Evolutionary conservation across 1,284 basidiomycete species (phyloP).

Genomic region (Porodaedalea pini): DNA sequence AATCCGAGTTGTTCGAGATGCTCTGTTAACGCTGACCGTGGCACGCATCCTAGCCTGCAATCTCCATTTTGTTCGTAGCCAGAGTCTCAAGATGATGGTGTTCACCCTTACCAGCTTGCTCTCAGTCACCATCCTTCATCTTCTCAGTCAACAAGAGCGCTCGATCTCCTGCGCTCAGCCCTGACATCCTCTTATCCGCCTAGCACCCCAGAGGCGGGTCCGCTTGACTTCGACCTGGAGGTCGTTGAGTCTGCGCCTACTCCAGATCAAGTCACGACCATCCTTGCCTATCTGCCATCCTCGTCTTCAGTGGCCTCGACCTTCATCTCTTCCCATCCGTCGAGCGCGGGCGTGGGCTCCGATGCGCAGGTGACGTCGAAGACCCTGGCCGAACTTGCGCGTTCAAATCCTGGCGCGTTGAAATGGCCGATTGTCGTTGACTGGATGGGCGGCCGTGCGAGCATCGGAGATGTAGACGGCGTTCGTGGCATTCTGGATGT

Average conservation of each 20-base stretch:
- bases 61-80: constrained; percentile 20
- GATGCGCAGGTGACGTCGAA: constrained; percentile 33
- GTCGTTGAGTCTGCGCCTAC: constrained; percentile 61
- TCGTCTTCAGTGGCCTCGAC: constrained; percentile 27
- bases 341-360: constrained; percentile 33
- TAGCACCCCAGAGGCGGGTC: constrained; percentile 38
- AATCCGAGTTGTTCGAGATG: background rate
- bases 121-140: constrained; percentile 61
- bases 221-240: constrained; percentile 67
- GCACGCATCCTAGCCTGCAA: constrained; percentile 3
- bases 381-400: constrained; percentile 48
- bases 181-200: constrained; percentile 59
- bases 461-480: constrained; percentile 63
- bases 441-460: constrained; percentile 65
- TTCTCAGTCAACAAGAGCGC: constrained; percentile 56
- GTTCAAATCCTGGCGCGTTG: constrained; percentile 51
- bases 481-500: constrained; percentile 61
- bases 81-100: background rate
- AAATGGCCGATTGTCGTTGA: constrained; percentile 80
- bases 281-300: constrained; percentile 56
- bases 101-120: background rate
- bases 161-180: constrained; percentile 54
- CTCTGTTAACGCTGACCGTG: background rate
- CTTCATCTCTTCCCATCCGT: constrained; percentile 55
- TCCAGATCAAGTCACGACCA: constrained; percentile 61